Base-by-base conservation (phyloP, 2,329 filamentous ascomycete species). In the Stachybotrys elegans region DNA sequence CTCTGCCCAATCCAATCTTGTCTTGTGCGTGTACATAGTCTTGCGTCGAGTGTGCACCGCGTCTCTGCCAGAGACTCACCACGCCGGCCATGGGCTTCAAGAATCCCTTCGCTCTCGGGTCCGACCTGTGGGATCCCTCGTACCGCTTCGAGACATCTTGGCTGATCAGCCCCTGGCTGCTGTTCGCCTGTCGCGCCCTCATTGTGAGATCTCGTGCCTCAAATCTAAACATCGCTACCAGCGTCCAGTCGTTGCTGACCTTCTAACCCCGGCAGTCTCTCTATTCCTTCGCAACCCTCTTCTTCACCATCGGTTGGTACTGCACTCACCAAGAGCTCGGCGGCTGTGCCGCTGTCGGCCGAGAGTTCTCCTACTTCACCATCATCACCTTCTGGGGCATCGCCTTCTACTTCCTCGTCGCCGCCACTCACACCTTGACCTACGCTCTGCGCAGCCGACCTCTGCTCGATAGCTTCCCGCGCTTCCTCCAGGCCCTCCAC, bases 361-460 rank as follows among this genome's bases (percentile, higher is more conserved):
- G 71, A 37, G 76, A 75, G 37, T 93, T 94, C 70, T 88, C 83
- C 55, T 94, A 81, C 72, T 94, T 95, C 70, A 94, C 89, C 22
- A 73, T 83, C 57, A 70, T 93, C 46, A 88, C 85, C 9, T 93
- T 84, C 73, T 93, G 86, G 86, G 87, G 87, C 2, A 67, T 92
- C 27, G 82, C 78, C 20, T 92, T 91, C 68, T 95, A 94, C 72
- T 84, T 84, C 60, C 71, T 82, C 45, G 69, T 83, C 56, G 73
- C 84, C 2, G 73, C 84, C 16, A 49, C 79, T 16, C 88, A 94
- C 69, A 89, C 86, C 6, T 67, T 79, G 42, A 75, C 73, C 39
- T 93, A 92, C 67, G 75, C 77, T 12, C 64, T 68, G 34, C 67
- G 66, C 22, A 73, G 76, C 36, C 58, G 61, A 4, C 68, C 80